Base-by-base conservation (phyloP, 2,329 filamentous ascomycete genomes). In the Penicillium brevicompactum region DNA sequence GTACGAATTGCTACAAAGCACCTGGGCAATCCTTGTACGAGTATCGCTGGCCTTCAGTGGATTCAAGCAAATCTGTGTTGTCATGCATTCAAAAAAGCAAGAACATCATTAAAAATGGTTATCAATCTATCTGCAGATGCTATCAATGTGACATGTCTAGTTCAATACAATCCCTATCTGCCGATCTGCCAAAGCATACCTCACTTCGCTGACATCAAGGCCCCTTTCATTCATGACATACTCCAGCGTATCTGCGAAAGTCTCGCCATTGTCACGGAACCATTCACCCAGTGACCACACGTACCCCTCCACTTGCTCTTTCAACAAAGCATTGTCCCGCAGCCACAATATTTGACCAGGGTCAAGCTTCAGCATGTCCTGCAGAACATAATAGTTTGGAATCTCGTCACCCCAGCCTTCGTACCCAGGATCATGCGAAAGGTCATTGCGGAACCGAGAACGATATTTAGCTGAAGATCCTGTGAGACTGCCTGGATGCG, bases 371-470 rank as follows among this genome's bases (percentile, higher is more conserved):
- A 87, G 74, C 80, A 86, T 85, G 58, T 87, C 84, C 61, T 87
- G 82, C 4, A 87, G 79, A 5, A 87, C 76, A 60, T 87, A 87
- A 67, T 87, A 87, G 58, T 87, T 84, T 13, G 78, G 76, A 47
- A 86, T 83, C 52, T 86, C 84, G 61, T 87, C 84, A 30, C 84
- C 84, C 84, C 84, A 87, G 22, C 84, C 84, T 68, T 86, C 83
- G n/a, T 76, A 74, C 7, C 81, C 82, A 3, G 81, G 74, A 30
- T 84, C 81, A 55, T 83, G 79, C 58, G 73, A 75, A 2, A 78
- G 67, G 42, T 80, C 78, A 21, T 78, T 73, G 4, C 74, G 76
- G 57, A 79, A 80, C 59, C 79, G 78, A 37, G 77, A 74, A 42
- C 76, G 71, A 64, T 79, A 75, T 61, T 74, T 74, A 40, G 71